Conservation (phyloP, 2,329 filamentous ascomycete genomes). For the Bisporella sp. region DNA sequence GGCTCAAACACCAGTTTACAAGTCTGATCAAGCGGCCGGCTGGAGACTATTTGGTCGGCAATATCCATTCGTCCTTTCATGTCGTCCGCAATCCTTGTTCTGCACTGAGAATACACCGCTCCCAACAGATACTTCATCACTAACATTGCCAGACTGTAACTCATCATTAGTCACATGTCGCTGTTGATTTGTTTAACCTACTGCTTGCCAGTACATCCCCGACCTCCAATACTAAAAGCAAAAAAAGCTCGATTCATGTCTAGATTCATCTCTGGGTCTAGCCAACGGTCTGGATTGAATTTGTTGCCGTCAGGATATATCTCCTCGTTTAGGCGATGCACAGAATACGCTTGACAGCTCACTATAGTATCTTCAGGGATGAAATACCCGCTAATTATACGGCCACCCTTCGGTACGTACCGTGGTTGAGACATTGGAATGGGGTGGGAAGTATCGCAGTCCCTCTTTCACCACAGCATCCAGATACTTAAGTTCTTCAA, state of each 20-base stretch:
- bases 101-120: slow-evolving; percentile 54
- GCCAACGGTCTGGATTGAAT: slow-evolving; percentile 80
- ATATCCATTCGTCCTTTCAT: slow-evolving; percentile 52
- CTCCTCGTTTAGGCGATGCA: slow-evolving; percentile 45
- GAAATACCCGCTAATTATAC: slow-evolving; percentile 47
- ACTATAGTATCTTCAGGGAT: slow-evolving; percentile 49
- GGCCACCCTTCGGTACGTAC: slow-evolving; percentile 46
- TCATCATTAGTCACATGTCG: background rate
- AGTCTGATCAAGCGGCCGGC: slow-evolving; percentile 50
- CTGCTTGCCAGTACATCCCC: slow-evolving; percentile 62
- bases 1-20: slow-evolving; percentile 40
- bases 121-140: slow-evolving; percentile 62
- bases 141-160: slow-evolving; percentile 48
- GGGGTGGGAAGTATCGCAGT: slow-evolving; percentile 53
- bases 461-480: slow-evolving; percentile 59
- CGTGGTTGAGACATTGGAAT: slow-evolving; percentile 63
- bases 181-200: slow-evolving; percentile 35
- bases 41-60: slow-evolving; percentile 61
- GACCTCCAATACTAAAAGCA: slow-evolving; percentile 58
- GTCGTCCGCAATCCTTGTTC: slow-evolving; percentile 45
- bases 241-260: slow-evolving; percentile 59
- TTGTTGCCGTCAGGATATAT: slow-evolving; percentile 67
- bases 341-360: slow-evolving; percentile 54
- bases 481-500: slow-evolving; percentile 49
- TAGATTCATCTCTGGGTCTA: slow-evolving; percentile 65